Evolutionary conservation across 768 basidiomycete genomes (phyloP).

Genomic region (Xanthoconium purpureum): DNA sequence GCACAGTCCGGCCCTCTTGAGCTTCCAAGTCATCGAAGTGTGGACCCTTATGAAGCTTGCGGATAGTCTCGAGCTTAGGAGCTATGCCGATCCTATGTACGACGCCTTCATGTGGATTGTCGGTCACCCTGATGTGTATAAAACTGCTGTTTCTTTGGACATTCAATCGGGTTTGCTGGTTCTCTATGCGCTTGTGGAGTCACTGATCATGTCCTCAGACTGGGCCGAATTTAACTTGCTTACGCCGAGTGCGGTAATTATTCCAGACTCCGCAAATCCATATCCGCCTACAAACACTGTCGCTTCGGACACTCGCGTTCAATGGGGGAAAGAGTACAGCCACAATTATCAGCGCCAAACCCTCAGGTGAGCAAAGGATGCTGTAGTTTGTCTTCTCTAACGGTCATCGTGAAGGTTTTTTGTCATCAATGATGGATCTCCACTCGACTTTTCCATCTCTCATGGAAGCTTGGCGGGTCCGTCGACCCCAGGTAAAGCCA

Average conservation of each 20-base stretch:
- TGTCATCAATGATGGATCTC: slow-evolving; percentile 4
- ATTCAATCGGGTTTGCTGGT: neutral
- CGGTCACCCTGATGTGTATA: neutral
- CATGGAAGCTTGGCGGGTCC: neutral
- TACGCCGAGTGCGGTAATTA: neutral
- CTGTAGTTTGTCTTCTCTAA: neutral
- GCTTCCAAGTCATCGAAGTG: neutral
- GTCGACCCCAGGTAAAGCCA: neutral
- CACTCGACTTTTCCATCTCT: slow-evolving; percentile 3
- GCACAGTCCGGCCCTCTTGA: neutral
- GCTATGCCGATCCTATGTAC: neutral
- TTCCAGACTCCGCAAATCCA: neutral
- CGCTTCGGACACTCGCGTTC: neutral
- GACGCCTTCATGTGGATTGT: neutral
- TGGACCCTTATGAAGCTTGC: neutral
- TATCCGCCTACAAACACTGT: neutral
- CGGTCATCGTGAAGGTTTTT: neutral
- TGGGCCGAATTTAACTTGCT: neutral
- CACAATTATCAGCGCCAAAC: neutral
- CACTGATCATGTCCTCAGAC: neutral
- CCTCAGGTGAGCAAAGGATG: neutral
- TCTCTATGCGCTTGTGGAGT: neutral
- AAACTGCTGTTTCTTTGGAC: neutral
- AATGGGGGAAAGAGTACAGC: neutral
- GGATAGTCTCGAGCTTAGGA: neutral